phyloP scores from a whole-genome alignment of 345 rosid genomes.

The Conringia planisiliqua region DNA sequence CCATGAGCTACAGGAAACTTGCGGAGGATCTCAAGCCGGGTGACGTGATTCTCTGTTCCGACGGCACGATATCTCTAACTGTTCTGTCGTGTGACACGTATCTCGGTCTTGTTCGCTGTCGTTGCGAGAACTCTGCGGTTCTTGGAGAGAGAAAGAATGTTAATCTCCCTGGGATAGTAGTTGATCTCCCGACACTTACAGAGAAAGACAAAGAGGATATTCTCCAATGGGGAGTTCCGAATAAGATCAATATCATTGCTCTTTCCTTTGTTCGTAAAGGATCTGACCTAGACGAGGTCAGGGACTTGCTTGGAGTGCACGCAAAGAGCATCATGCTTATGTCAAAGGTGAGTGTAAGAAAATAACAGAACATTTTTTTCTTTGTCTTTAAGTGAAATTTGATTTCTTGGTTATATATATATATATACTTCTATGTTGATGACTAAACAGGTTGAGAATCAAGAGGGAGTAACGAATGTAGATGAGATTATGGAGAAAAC shows the following conservation, averaged over 20 bases:
- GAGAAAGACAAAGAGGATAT: slow-evolving; percentile 9
- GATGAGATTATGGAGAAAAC: slow-evolving; percentile 8
- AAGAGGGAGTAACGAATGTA: neutral
- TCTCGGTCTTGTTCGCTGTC: slow-evolving; percentile 7
- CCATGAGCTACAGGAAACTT: slow-evolving; percentile 4
- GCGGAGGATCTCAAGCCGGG: neutral
- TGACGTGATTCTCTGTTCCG: slow-evolving; percentile 1
- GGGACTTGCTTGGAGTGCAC: neutral
- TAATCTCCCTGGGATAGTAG: slow-evolving; percentile 3
- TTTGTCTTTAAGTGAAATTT: neutral
- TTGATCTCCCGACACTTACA: slow-evolving; percentile 5
- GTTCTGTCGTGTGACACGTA: neutral
- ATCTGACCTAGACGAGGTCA: slow-evolving; percentile 13
- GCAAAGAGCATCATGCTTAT: slow-evolving; percentile 3
- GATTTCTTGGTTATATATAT: neutral
- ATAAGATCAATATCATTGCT: slow-evolving; percentile 7
- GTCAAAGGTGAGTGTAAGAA: neutral
- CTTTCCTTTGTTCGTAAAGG: slow-evolving; percentile 12
- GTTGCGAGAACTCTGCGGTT: slow-evolving; percentile 8
- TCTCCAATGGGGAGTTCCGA: slow-evolving; percentile 11
- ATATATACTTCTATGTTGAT: neutral
- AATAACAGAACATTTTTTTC: neutral
- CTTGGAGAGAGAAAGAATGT: slow-evolving; percentile 8
- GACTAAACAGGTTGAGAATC: neutral
- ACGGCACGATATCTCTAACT: neutral